phyloP scores from a whole-genome alignment of 2,329 filamentous ascomycete genomes.

The Aplosporella prunicola region DNA sequence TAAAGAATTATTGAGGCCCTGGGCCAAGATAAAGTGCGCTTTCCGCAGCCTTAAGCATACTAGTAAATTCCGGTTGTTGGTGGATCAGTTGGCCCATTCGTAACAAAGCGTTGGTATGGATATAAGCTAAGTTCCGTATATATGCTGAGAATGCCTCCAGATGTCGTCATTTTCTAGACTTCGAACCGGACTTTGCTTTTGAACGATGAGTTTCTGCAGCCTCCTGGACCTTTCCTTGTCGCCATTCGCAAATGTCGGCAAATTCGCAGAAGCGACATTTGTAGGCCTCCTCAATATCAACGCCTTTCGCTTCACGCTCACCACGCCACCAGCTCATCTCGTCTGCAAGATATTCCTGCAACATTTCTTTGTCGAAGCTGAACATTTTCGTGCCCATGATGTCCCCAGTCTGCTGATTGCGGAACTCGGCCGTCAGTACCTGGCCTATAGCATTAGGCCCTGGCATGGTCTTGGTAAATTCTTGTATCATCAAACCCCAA shows the following conservation, averaged over 20 bases:
- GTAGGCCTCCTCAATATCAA: constrained; percentile 74
- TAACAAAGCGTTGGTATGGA: too few species aligned
- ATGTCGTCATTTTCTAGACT: too few species aligned
- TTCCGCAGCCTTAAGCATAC: too few species aligned
- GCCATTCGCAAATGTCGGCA: constrained; percentile 67
- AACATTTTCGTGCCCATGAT: constrained; percentile 53
- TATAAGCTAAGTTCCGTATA: too few species aligned
- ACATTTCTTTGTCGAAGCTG: constrained; percentile 52
- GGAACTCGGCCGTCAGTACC: constrained; percentile 50
- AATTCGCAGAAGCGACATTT: constrained; percentile 87
- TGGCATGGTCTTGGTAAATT: constrained; percentile 39
- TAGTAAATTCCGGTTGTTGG: too few species aligned
- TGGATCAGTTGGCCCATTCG: too few species aligned
- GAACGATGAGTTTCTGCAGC: constrained; percentile 16
- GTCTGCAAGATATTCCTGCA: constrained; percentile 57
- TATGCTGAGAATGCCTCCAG: too few species aligned
- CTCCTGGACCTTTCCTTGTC: constrained; percentile 58
- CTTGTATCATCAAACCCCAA: constrained; percentile 54
- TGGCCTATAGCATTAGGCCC: constrained; percentile 47
- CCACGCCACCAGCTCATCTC: constrained; percentile 88
- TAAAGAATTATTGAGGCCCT: too few species aligned
- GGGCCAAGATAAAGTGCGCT: too few species aligned
- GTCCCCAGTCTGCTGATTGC: constrained; percentile 36
- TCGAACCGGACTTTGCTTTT: neutral
- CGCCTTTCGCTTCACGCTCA: constrained; percentile 60